Conservation (phyloP, 1,284 basidiomycete genomes). For the Apiotrichum gamsii region DNA sequence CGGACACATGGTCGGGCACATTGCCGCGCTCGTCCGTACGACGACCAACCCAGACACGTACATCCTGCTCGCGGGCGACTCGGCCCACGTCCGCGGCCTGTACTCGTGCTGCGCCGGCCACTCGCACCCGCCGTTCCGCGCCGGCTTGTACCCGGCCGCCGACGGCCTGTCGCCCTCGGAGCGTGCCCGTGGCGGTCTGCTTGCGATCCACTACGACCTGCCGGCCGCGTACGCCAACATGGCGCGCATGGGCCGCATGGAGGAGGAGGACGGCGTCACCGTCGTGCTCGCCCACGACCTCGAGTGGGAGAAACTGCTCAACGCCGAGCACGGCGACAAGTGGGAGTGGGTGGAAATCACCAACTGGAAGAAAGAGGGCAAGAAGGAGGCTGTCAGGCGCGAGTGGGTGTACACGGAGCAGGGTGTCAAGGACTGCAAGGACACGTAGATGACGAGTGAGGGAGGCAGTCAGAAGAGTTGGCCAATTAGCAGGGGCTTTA, state of each 20-base stretch:
- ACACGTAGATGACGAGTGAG: too few relatives aligned
- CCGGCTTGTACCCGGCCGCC: constrained; percentile 11
- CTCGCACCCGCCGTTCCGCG: constrained; percentile 12
- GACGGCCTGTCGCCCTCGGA: constrained; percentile 10
- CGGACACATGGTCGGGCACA: constrained; percentile 18
- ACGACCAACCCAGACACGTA: constrained; percentile 11
- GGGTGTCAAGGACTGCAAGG: background rate
- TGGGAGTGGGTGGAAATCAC: constrained; percentile 14
- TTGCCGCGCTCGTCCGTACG: constrained; percentile 17
- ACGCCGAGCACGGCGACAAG: constrained; percentile 8
- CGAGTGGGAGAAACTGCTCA: constrained; percentile 17
- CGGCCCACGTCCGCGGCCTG: constrained; percentile 16
- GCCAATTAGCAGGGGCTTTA: too few relatives aligned
- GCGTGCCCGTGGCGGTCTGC: constrained; percentile 8
- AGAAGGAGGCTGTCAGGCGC: constrained; percentile 6
- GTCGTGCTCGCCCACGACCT: constrained; percentile 17
- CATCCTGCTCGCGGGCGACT: constrained; percentile 15
- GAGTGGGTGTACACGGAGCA: constrained; percentile 9
- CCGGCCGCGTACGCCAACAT: constrained; percentile 15
- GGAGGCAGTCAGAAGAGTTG: too few relatives aligned
- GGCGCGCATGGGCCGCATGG: constrained; percentile 18
- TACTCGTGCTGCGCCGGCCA: constrained; percentile 16
- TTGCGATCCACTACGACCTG: constrained; percentile 16
- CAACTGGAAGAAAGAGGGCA: constrained; percentile 12
- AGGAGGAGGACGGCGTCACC: constrained; percentile 14